These are phyloP conservation scores for Russula griseocarnosa DNA, from an alignment of 768 basidiomycete genomes.

Conservation along the genomic window DNA sequence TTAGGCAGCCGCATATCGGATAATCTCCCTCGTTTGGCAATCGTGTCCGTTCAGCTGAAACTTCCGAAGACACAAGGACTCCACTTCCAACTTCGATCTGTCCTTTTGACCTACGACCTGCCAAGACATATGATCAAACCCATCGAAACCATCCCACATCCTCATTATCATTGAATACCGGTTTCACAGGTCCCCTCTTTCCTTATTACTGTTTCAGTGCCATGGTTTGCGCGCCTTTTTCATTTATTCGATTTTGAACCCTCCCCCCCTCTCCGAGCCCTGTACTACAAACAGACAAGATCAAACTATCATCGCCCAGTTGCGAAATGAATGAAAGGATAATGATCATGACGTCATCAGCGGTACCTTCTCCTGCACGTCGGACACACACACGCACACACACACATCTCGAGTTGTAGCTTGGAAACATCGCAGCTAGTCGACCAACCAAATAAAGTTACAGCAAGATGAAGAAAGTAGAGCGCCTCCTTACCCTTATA, in stretches of 20 bases:
- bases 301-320: not conserved
- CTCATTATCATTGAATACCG: not conserved
- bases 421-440: too few relatives aligned
- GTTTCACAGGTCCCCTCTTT: not conserved
- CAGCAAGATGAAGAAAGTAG: too few relatives aligned
- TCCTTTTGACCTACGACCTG: not conserved
- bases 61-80: not conserved
- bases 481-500: too few relatives aligned
- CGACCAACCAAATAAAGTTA: too few relatives aligned
- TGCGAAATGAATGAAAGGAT: not conserved
- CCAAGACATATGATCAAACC: slow-evolving; percentile 1
- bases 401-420: not conserved
- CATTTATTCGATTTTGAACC: not conserved
- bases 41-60: not conserved
- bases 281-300: not conserved
- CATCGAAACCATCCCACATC: not conserved
- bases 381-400: too few relatives aligned
- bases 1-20: not conserved
- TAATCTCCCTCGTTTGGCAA: not conserved
- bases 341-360: slow-evolving; percentile 9
- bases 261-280: not conserved
- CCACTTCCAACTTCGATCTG: slow-evolving; percentile 4
- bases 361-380: not conserved
- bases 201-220: not conserved
- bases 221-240: slow-evolving; percentile 4